Evolutionary conservation across 345 rosid species (phyloP), one percentile per base, ranked within the genome.

Genomic region (Gossypium australe): DNA sequence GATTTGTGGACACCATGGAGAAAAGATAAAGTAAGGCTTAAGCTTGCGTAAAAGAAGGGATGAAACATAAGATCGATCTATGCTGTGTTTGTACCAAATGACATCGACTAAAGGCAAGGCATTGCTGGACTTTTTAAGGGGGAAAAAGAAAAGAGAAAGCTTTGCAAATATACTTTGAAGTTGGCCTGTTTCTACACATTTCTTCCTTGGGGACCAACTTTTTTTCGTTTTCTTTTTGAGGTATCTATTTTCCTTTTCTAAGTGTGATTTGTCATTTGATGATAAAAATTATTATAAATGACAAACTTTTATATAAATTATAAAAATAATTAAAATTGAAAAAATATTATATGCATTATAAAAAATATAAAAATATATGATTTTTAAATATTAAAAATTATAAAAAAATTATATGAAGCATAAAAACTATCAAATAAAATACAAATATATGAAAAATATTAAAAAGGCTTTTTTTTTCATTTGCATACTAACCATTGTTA

Each of bases 241-340:
- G 17, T 25, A 12, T 43, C 20, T 25, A 43, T 18, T 66, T 66
- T 20, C n/a, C 56, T 7, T n/a, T 49, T 49, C 49, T 16, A 7
- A 48, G 58, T 48, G 12, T 49, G 72, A 49, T 68, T 49, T 68
- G 72, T 68, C 72, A 68, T 48, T 68, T 49, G 49, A 41, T 41
- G 25, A 41, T 25, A 64, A 47, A 34, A 34, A 34, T 34, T 34
- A 34, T 34, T 34, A 4, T 5, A 34, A 34, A 34, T 34, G 41
- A 5, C 4, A 34, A 1, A 5, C 5, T 34, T 34, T 34, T 34
- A 4, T 34, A 34, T 34, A 34, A 29, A 34, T 34, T 34, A 34
- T 34, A 34, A 34, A 29, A 34, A 34, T 5, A 34, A 34, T 5
- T 34, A 5, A 34, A 34, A 34, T 34, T 34, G 7, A 4, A 34